Base-by-base conservation (phyloP, 495 filamentous ascomycete genomes). In the Chaetomium cochliodes region DNA sequence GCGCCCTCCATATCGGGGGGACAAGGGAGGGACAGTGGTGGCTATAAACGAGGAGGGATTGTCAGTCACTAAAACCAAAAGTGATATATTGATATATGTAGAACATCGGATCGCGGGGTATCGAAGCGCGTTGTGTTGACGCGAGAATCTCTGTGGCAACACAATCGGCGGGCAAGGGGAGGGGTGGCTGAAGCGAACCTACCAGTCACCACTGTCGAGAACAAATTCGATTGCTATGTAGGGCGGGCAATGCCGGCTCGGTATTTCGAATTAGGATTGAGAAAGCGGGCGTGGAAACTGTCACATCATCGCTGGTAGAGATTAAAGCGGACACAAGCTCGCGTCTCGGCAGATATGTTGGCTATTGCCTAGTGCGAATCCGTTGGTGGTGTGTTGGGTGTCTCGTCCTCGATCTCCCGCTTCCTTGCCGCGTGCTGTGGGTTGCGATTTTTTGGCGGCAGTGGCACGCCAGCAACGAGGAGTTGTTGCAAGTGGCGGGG, bases 1-100 rank as follows among this genome's bases (percentile, higher is more conserved):
- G 90, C 90, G 71, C 88, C 89, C 74, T 92, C 90, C 90, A 92
- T 93, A 61, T 65, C 46, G 49, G 33, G 37, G 62, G 30, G 55
- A 41, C 5, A 39, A 51, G 30, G 67, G 44, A 50, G 69, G 60
- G 51, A 62, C 63, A 60, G 63, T 60, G 64, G 46, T 47, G 52
- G 54, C 67, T 73, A 52, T 49, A 52, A 22, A n/a, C 2, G 4
- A 28, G 46, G 47, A 44, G 44, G 44, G 33, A 37, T 37, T 37
- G 33, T 37, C 33, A 37, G 33, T 37, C 5, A 12, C 33, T 37
- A 7, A 37, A 37, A 37, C 33, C 33, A 37, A 5, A 11, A 37
- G 33, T 37, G 33, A 37, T 6, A 37, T 11, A 12, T 37, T 37
- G 33, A 37, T 6, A 37, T 11, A 12, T 37, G 33, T 37, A 12